Evolutionary conservation across 2,329 filamentous ascomycete genomes (phyloP).

Genomic region (Cladophialophora immunda): DNA sequence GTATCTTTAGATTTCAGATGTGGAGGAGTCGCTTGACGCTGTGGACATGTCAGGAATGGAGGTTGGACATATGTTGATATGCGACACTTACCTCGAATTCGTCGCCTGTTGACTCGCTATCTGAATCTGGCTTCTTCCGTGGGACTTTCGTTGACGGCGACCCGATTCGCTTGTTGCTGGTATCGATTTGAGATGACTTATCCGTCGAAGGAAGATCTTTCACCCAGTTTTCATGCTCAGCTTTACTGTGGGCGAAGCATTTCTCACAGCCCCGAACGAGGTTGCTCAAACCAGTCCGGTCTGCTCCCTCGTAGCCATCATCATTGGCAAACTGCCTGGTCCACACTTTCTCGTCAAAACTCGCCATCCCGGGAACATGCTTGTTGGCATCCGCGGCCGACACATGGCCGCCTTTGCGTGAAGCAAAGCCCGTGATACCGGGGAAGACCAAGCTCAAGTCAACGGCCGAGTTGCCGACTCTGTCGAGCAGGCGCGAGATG

Average conservation of each 20-base stretch:
- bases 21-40: slow-evolving; percentile 38
- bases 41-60: not conserved
- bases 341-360: slow-evolving; percentile 63
- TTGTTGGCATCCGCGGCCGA: slow-evolving; percentile 59
- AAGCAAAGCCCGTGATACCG: slow-evolving; percentile 57
- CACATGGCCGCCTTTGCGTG: slow-evolving; percentile 54
- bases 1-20: slow-evolving; percentile 13
- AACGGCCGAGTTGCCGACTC: slow-evolving; percentile 63
- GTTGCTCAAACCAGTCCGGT: slow-evolving; percentile 29
- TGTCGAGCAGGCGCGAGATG: slow-evolving; percentile 66
- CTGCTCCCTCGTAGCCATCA: slow-evolving; percentile 35
- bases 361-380: slow-evolving; percentile 63
- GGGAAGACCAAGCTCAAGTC: slow-evolving; percentile 68
- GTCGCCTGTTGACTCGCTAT: slow-evolving; percentile 30
- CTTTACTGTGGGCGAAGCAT: slow-evolving; percentile 32
- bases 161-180: not conserved
- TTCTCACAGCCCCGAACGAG: slow-evolving; percentile 36
- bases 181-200: not conserved
- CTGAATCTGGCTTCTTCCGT: not conserved
- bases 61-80: not conserved
- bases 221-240: slow-evolving; percentile 34
- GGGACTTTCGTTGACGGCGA: not conserved
- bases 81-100: slow-evolving; percentile 37
- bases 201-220: slow-evolving; percentile 22
- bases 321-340: slow-evolving; percentile 42